Base-by-base conservation (phyloP, 2,329 filamentous ascomycete genomes). In the Aspergillus sp. region DNA sequence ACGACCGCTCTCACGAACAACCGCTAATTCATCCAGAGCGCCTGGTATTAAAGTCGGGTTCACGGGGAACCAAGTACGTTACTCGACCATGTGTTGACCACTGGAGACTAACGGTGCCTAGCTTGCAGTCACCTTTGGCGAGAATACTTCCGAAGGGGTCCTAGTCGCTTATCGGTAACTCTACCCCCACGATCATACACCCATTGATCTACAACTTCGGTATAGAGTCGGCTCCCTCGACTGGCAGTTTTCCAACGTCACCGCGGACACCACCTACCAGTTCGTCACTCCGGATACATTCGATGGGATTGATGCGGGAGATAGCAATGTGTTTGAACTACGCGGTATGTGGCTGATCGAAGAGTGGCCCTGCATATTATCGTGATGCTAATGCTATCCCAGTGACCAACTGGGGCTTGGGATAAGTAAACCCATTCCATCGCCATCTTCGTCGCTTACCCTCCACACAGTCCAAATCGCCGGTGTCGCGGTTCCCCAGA, bases 401-500 rank as follows among this genome's bases (percentile, higher is more conserved):
- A 42, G 40, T 42, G 1, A 19, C 40, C 19, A 42, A 42, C 40
- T 86, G 81, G 81, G 81, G 75, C 14, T 80, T 80, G 58, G 82
- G 82, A 68, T 68, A 67, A 67, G 65, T 68, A 29, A 31, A 42
- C n/a, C 32, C 49, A 5, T 2, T 31, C 10, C 40, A 13, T 10
- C 17, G 13, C 5, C 5, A 3, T 44, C 13, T 3, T 49, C 10
- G 2, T 44, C 20, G 36, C 62, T 69, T 13, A 68, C 50, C 20
- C n/a, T 17, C 23, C 43, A 31, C 47, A 68, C 65, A 66, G 76
- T 85, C 3, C 82, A 86, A 64, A 77, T 86, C 42, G 70, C 72
- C 16, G 71, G 76, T 6, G 73, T 85, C 2, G 79, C 83, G 49
- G 71, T 83, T 13, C 73, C 71, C 2, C 64, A 69, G 3, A 72